Conservation (phyloP, 2,329 filamentous ascomycete genomes). For the Bipolaris victoriae region DNA sequence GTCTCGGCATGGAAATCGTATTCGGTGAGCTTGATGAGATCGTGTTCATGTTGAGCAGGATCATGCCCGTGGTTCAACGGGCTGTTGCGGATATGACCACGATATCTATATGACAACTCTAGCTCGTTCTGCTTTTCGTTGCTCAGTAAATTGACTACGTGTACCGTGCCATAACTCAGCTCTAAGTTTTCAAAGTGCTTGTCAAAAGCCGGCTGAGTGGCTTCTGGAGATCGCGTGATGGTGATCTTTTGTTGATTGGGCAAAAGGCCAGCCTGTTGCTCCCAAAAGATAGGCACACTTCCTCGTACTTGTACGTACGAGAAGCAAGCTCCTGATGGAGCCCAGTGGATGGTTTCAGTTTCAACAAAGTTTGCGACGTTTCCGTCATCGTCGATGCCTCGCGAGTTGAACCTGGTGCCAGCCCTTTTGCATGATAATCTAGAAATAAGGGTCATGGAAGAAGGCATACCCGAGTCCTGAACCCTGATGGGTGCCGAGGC, state of each 20-base stretch:
- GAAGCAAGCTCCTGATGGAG: conserved; percentile 76
- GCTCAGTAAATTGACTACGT: conserved; percentile 93
- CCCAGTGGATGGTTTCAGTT: conserved; percentile 91
- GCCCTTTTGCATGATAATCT: conserved; percentile 88
- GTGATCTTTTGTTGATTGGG: conserved; percentile 95
- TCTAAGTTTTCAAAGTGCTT: conserved; percentile 92
- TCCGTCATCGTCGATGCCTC: conserved; percentile 96
- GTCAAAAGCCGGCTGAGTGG: conserved; percentile 92
- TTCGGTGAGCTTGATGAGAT: conserved; percentile 79
- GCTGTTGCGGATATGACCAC: conserved; percentile 75
- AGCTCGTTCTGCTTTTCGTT: conserved; percentile 84
- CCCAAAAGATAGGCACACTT: conserved; percentile 96
- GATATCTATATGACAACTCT: conserved; percentile 81
- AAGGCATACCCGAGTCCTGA: conserved; percentile 73
- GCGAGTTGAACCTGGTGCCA: conserved; percentile 94
- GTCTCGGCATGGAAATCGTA: conserved; percentile 98
- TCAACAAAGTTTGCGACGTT: conserved; percentile 99
- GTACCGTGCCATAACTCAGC: conserved; percentile 84
- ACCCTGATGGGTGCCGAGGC: conserved; percentile 72
- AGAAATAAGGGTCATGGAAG: conserved; percentile 87
- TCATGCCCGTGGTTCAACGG: conserved; percentile 69
- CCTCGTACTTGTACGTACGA: conserved; percentile 93
- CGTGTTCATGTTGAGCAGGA: conserved; percentile 66
- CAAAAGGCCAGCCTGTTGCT: conserved; percentile 84
- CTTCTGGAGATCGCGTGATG: conserved; percentile 85